phyloP scores from a whole-genome alignment of 345 rosid species.

The Salix suchowensis region DNA sequence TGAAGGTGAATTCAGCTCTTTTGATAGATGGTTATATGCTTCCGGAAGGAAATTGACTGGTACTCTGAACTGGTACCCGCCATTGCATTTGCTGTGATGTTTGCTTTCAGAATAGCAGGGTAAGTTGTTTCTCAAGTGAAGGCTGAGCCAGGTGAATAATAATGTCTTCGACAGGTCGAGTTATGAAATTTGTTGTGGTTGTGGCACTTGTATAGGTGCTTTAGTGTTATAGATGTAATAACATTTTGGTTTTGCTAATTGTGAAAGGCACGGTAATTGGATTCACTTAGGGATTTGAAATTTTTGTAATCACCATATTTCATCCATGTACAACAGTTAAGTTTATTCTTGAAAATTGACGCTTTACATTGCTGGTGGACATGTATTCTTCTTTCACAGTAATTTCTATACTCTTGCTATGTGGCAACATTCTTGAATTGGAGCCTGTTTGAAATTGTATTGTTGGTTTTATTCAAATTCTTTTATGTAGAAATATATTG shows the following conservation, averaged over 20 bases:
- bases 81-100: not conserved
- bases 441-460: too few relatives aligned
- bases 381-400: not conserved
- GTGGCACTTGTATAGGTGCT: slow-evolving; percentile 4
- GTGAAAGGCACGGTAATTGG: not conserved
- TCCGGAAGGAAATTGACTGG: not conserved
- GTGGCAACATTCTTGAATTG: not conserved
- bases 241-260: not conserved
- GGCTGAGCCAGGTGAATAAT: not conserved
- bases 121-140: not conserved
- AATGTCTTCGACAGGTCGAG: not conserved
- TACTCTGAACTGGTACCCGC: not conserved
- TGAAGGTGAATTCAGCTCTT: not conserved
- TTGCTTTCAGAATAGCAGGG: not conserved
- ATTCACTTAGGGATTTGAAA: not conserved
- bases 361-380: not conserved
- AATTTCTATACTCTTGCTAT: not conserved
- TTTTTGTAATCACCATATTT: slow-evolving; percentile 9
- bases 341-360: not conserved
- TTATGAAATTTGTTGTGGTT: not conserved
- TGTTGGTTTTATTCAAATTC: too few relatives aligned
- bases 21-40: not conserved
- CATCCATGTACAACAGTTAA: not conserved
- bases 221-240: not conserved
- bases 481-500: too few relatives aligned